Percentiles rank a stretch among this genome's conserved stretches.
These are phyloP conservation scores for Dentipellis sp. DNA, from an alignment of 768 basidiomycete genomes.

Conservation along the genomic window DNA sequence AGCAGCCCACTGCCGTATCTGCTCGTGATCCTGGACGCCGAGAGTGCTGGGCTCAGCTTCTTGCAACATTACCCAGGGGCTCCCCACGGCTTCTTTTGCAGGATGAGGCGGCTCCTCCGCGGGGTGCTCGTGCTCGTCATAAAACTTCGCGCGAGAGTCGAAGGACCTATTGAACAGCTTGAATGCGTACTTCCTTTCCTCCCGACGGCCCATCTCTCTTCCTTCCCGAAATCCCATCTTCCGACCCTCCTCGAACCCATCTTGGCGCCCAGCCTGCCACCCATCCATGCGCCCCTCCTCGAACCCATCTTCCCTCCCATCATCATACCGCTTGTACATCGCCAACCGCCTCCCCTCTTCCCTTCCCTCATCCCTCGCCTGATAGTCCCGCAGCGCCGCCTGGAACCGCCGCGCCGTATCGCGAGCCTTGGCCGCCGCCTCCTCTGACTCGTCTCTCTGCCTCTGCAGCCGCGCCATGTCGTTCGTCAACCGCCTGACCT, in stretches of 20 bases:
- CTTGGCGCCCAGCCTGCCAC: constrained; percentile 7
- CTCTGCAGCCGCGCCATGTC: constrained; percentile 10
- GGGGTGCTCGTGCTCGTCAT: constrained; percentile 2
- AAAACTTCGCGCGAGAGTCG: not conserved
- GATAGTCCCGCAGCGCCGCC: constrained; percentile 10
- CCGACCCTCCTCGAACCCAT: constrained; percentile 11
- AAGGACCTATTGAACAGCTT: constrained; percentile 2
- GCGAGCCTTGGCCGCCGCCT: constrained; percentile 12
- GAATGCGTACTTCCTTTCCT: constrained; percentile 5
- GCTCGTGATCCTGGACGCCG: constrained; percentile 9
- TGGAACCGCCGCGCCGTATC: constrained; percentile 13
- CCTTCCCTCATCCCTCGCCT: constrained; percentile 12
- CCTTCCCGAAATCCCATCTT: constrained; percentile 9
- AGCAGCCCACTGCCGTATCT: constrained; percentile 13
- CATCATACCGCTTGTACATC: constrained; percentile 10
- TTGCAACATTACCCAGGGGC: not conserved
- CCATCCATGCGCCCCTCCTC: constrained; percentile 12
- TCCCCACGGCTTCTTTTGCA: constrained; percentile 2
- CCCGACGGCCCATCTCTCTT: constrained; percentile 4
- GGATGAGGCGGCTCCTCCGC: not conserved
- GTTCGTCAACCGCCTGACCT: constrained; percentile 8
- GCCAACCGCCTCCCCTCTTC: constrained; percentile 12
- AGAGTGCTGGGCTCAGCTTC: not conserved
- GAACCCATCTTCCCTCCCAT: constrained; percentile 13
- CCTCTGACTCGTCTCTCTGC: constrained; percentile 13